A percentile compares a stretch with the other conserved stretches of the same genome.
Conservation (phyloP, 495 filamentous ascomycete species). For the Aspergillus coremiiformis region DNA sequence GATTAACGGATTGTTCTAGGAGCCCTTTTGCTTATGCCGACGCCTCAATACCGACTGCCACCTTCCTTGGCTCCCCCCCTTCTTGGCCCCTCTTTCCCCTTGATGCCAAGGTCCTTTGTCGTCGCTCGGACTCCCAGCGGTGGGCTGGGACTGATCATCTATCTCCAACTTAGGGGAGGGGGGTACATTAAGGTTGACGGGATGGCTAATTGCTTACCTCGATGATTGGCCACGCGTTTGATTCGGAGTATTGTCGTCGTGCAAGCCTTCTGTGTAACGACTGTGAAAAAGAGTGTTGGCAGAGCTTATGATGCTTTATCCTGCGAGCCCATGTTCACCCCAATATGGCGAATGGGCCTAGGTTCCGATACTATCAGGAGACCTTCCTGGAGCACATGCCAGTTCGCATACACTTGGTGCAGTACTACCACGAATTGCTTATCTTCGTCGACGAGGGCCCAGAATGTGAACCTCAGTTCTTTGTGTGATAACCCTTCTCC, state of each 20-base stretch:
- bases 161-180: not conserved
- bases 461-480: conserved; percentile 2
- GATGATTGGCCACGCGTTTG: not conserved
- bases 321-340: too few relatives aligned
- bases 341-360: not conserved
- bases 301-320: too few relatives aligned
- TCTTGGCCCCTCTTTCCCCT: not conserved
- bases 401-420: not conserved
- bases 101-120: not conserved
- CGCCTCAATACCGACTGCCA: not conserved
- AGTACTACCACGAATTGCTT: conserved; percentile 6
- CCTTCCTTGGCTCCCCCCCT: not conserved
- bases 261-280: conserved; percentile 1
- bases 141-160: not conserved
- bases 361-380: conserved; percentile 9
- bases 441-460: too few relatives aligned
- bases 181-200: not conserved
- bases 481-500: conserved; percentile 1
- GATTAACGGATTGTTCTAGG: not conserved
- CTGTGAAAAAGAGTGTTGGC: not conserved
- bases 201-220: not conserved
- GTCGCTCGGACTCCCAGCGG: conserved; percentile 4
- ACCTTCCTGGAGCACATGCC: conserved; percentile 9
- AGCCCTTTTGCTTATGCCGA: not conserved
- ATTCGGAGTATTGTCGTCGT: conserved; percentile 6